Evolutionary conservation across 352 stramenopile species (phyloP).

Genomic region (Phytopythium montanum): DNA sequence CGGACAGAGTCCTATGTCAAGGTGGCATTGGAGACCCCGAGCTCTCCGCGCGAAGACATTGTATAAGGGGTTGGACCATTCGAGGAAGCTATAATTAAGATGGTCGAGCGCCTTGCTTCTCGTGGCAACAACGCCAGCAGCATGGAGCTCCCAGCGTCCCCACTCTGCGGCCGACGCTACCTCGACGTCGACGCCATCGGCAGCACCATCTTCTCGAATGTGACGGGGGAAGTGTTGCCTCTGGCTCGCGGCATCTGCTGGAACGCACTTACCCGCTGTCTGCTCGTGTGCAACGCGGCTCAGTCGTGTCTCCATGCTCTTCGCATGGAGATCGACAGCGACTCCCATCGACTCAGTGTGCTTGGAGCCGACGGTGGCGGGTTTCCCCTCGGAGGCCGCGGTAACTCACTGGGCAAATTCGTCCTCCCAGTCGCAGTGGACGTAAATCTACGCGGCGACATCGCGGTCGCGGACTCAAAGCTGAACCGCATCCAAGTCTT

Average conservation of each 20-base stretch:
- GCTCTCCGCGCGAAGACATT: background rate
- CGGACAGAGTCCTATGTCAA: background rate
- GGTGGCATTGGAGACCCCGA: background rate
- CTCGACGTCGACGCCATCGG: constrained; percentile 12
- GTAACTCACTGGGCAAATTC: constrained; percentile 43
- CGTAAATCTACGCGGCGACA: constrained; percentile 43
- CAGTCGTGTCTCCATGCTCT: constrained; percentile 35
- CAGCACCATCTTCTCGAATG: constrained; percentile 12
- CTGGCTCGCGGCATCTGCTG: constrained; percentile 39
- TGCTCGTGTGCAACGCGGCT: constrained; percentile 43
- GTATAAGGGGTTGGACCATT: background rate
- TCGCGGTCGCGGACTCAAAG: constrained; percentile 55
- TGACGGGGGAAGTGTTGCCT: constrained; percentile 7
- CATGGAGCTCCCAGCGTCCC: constrained; percentile 31
- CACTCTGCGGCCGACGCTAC: constrained; percentile 35
- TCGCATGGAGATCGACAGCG: constrained; percentile 14
- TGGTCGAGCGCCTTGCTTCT: background rate
- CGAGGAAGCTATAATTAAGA: background rate
- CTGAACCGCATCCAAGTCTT: constrained; percentile 58
- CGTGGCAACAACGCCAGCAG: background rate
- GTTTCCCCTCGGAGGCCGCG: constrained; percentile 27
- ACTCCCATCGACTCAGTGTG: constrained; percentile 17
- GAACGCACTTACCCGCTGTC: constrained; percentile 40
- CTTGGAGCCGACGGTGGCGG: constrained; percentile 5
- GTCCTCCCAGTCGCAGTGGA: constrained; percentile 42